Evolutionary conservation across 495 filamentous ascomycete species (phyloP).

Genomic region (Monascus purpureus): DNA sequence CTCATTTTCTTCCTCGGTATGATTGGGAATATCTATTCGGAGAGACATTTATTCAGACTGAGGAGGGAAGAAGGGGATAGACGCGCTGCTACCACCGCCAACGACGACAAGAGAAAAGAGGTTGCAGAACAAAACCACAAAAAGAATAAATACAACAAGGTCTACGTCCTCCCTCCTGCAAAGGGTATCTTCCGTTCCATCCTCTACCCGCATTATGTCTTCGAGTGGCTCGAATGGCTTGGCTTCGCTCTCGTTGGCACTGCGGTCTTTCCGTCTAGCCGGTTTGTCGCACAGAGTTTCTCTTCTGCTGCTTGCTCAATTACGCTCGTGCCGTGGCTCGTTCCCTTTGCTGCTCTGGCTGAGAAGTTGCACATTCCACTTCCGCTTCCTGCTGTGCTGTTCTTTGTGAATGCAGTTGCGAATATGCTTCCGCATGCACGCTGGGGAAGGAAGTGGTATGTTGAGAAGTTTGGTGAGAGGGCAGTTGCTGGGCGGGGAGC

Average conservation of each 20-base stretch:
- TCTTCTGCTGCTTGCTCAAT: conserved; percentile 1
- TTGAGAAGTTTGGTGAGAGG: conserved; percentile 70
- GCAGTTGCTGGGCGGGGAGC: conserved; percentile 63
- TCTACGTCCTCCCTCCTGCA: conserved; percentile 80
- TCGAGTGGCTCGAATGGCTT: conserved; percentile 92
- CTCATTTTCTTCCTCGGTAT: conserved; percentile 55
- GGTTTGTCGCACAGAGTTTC: background rate
- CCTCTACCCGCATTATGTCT: conserved; percentile 84
- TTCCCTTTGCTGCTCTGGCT: conserved; percentile 36
- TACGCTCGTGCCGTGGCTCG: conserved; percentile 34
- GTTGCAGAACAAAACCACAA: conserved; percentile 13
- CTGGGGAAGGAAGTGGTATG: conserved; percentile 76
- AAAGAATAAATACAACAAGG: conserved; percentile 44
- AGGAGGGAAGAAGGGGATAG: conserved; percentile 36
- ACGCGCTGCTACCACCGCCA: conserved; percentile 5
- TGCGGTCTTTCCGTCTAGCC: conserved; percentile 11
- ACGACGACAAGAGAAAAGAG: conserved; percentile 14
- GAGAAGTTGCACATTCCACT: conserved; percentile 15
- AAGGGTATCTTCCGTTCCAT: conserved; percentile 70
- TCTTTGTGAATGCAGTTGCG: conserved; percentile 72
- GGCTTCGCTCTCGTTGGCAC: conserved; percentile 65
- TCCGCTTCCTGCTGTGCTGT: conserved; percentile 56
- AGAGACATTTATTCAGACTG: conserved; percentile 41
- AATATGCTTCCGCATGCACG: conserved; percentile 86
- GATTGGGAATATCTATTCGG: conserved; percentile 66